Evolutionary conservation across 345 rosid genomes (phyloP).

Genomic region (Linum usitatissimum): DNA sequence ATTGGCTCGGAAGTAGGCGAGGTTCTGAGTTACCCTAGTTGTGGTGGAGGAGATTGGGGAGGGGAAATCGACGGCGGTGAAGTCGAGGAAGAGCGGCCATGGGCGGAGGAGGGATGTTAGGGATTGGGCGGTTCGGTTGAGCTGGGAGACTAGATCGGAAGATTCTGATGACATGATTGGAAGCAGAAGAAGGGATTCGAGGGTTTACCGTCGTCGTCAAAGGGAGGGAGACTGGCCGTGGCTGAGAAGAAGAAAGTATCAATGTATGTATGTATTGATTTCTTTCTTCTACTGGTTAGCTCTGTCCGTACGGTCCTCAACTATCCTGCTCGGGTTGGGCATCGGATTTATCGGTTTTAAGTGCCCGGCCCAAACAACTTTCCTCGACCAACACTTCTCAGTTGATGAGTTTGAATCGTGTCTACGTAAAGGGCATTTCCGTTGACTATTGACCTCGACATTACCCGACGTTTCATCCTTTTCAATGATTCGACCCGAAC

Average conservation of each 20-base stretch:
- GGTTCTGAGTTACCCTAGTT: slow-evolving; percentile 52
- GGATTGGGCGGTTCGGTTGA: slow-evolving; percentile 39
- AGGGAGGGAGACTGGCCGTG: neutral
- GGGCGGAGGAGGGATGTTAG: slow-evolving; percentile 36
- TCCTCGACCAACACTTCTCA: neutral
- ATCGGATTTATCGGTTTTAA: neutral
- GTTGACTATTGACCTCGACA: neutral
- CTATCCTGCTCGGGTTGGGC: neutral
- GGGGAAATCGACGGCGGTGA: slow-evolving; percentile 37
- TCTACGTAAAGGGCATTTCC: neutral
- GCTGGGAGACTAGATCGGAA: slow-evolving; percentile 26
- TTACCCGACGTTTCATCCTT: too few relatives aligned
- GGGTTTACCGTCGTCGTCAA: neutral
- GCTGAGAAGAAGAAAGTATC: neutral
- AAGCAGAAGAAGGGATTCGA: neutral
- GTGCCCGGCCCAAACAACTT: neutral
- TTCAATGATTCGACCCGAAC: too few relatives aligned
- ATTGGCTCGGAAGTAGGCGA: slow-evolving; percentile 48
- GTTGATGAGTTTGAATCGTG: too few relatives aligned
- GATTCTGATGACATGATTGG: neutral
- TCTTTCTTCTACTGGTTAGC: too few relatives aligned
- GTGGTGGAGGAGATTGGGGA: slow-evolving; percentile 40
- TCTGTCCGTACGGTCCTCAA: too few relatives aligned
- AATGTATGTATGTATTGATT: too few relatives aligned
- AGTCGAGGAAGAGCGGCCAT: slow-evolving; percentile 42